Conservation (phyloP, 1,284 basidiomycete species). For the Ustilago curta region DNA sequence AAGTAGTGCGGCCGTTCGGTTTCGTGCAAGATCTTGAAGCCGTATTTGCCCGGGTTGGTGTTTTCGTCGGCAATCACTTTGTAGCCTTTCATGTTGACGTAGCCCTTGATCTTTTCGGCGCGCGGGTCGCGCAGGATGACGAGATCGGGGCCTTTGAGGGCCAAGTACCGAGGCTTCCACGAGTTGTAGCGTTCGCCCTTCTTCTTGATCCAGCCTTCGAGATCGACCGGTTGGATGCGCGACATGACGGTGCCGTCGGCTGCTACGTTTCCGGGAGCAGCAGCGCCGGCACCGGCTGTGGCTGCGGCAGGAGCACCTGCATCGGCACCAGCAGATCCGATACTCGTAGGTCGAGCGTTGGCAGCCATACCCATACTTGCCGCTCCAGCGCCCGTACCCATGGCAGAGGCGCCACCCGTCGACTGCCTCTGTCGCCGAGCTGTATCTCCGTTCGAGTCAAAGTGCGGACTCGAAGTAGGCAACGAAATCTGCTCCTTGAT, state of each 20-base stretch:
- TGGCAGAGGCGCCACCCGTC: slow-evolving; percentile 18
- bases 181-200: slow-evolving; percentile 90
- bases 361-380: slow-evolving; percentile 25
- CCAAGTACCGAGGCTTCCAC: slow-evolving; percentile 93
- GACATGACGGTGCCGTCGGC: slow-evolving; percentile 57
- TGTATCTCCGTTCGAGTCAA: slow-evolving; percentile 58
- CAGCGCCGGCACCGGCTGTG: slow-evolving; percentile 25
- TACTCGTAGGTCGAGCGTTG: slow-evolving; percentile 25
- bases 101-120: slow-evolving; percentile 83
- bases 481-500: slow-evolving; percentile 67
- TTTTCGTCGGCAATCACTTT: slow-evolving; percentile 93
- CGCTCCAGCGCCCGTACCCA: slow-evolving; percentile 11
- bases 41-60: slow-evolving; percentile 90
- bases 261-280: slow-evolving; percentile 31
- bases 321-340: slow-evolving; percentile 34
- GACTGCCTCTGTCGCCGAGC: slow-evolving; percentile 48
- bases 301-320: slow-evolving; percentile 46
- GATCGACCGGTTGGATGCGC: slow-evolving; percentile 65
- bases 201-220: slow-evolving; percentile 88
- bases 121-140: slow-evolving; percentile 59
- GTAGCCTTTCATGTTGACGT: slow-evolving; percentile 91
- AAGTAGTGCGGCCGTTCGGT: slow-evolving; percentile 89
- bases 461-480: slow-evolving; percentile 63
- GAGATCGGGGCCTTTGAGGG: slow-evolving; percentile 85
- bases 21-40: slow-evolving; percentile 93